Evolutionary conservation across 2,329 filamentous ascomycete species (phyloP).

Genomic region (Trichoderma semiorbis): DNA sequence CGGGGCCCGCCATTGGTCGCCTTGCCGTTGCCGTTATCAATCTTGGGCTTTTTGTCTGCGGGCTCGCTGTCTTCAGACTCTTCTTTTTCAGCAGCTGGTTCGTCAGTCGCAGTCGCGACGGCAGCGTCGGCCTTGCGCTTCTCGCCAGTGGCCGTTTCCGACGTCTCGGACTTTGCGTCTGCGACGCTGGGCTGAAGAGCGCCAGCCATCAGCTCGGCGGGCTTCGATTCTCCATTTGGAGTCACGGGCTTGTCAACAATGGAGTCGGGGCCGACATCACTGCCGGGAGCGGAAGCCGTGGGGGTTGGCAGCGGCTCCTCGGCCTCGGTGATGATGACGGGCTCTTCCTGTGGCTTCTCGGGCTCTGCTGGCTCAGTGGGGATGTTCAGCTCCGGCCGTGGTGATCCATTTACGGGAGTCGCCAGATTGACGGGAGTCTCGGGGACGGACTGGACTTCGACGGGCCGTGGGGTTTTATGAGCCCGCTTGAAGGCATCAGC

Average conservation of each 20-base stretch:
- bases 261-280: constrained; percentile 20
- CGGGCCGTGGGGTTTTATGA: constrained; percentile 30
- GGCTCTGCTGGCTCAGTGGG: constrained; percentile 26
- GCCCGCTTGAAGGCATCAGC: neutral
- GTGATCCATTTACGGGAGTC: constrained; percentile 36
- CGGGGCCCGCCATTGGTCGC: constrained; percentile 22
- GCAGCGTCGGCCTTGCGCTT: constrained; percentile 38
- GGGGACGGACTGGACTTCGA: constrained; percentile 35
- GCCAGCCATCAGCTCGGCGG: constrained; percentile 21
- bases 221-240: constrained; percentile 16
- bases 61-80: constrained; percentile 30
- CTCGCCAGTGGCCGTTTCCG: constrained; percentile 25
- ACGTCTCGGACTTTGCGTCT: constrained; percentile 5
- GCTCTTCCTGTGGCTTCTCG: constrained; percentile 28
- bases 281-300: constrained; percentile 23
- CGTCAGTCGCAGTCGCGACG: constrained; percentile 21
- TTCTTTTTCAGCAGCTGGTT: constrained; percentile 23
- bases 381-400: constrained; percentile 35
- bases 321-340: constrained; percentile 26
- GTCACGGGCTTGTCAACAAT: constrained; percentile 14
- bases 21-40: constrained; percentile 29
- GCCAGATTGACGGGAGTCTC: constrained; percentile 35
- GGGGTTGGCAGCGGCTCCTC: constrained; percentile 25
- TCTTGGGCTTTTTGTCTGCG: constrained; percentile 41
- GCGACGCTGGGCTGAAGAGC: constrained; percentile 10